These are phyloP conservation scores for Myriosclerotinia curreyana DNA, from an alignment of 2,329 filamentous ascomycete species.

Conservation along the genomic window DNA sequence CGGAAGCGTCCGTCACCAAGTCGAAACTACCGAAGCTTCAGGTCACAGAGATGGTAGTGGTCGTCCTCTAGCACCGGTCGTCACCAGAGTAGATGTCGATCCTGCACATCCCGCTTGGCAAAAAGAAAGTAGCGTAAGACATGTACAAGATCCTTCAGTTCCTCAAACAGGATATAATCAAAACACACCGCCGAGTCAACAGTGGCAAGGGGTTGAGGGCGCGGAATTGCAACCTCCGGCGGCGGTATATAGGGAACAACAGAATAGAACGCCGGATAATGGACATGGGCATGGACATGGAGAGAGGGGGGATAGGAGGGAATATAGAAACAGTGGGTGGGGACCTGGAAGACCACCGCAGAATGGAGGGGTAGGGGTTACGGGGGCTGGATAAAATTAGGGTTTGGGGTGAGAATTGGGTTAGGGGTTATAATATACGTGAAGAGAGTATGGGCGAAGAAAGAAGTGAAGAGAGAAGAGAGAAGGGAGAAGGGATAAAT, in stretches of 20 bases:
- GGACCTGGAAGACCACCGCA: conserved; percentile 35
- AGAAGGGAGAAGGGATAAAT: neutral
- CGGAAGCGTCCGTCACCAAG: conserved; percentile 55
- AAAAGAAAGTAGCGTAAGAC: conserved; percentile 78
- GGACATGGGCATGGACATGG: conserved; percentile 30
- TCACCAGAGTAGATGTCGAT: conserved; percentile 80
- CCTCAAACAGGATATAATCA: conserved; percentile 39
- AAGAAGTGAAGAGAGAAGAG: neutral
- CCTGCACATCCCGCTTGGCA: conserved; percentile 72
- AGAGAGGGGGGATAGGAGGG: conserved; percentile 22
- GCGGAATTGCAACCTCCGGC: conserved; percentile 34
- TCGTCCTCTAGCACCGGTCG: conserved; percentile 50
- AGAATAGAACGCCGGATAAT: conserved; percentile 38
- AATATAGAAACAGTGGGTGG: conserved; percentile 40
- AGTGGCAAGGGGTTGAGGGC: conserved; percentile 41
- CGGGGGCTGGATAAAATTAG: conserved; percentile 34
- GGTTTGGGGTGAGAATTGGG: neutral
- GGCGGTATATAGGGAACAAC: conserved; percentile 31
- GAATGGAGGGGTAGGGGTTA: conserved; percentile 39
- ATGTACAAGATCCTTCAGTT: conserved; percentile 61
- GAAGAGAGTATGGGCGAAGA: neutral
- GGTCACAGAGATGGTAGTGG: conserved; percentile 50
- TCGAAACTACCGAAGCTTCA: conserved; percentile 54
- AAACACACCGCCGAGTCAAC: conserved; percentile 50
- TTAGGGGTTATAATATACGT: neutral